Evolutionary conservation across 2,329 filamentous ascomycete genomes (phyloP).

Genomic region (Ambrosiella beaveri): DNA sequence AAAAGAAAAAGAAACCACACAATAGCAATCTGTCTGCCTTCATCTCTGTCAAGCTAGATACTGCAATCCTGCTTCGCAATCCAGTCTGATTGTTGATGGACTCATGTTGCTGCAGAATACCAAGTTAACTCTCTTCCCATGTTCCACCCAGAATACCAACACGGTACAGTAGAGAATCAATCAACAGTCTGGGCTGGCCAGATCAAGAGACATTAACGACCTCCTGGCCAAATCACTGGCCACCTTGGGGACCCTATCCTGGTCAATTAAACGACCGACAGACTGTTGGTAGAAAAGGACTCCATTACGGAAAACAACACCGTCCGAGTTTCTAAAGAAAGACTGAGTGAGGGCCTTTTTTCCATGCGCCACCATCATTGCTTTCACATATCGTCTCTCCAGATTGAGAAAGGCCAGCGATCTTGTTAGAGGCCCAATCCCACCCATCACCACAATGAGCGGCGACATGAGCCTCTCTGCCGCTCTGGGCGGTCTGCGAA

Average conservation of each 20-base stretch:
- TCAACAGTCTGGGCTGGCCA: background rate
- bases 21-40: too few species aligned
- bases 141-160: too few species aligned
- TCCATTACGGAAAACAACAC: background rate
- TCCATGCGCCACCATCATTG: conserved; percentile 10
- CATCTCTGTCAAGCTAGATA: too few species aligned
- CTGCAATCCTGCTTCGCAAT: too few species aligned
- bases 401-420: conserved; percentile 7
- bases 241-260: conserved; percentile 2
- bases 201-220: background rate
- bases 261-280: background rate
- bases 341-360: conserved; percentile 2
- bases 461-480: conserved; percentile 84
- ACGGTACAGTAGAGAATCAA: background rate
- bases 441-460: conserved; percentile 43
- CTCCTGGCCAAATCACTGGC: conserved; percentile 3
- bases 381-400: conserved; percentile 9
- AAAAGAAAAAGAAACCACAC: too few species aligned
- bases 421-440: conserved; percentile 3
- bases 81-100: too few species aligned
- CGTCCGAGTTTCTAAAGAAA: background rate
- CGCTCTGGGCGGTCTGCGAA: conserved; percentile 82
- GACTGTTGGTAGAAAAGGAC: background rate
- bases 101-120: too few species aligned
- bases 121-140: too few species aligned